These are phyloP conservation scores for Hortiboletus flavorubellus DNA, from an alignment of 768 basidiomycete species.

Conservation along the genomic window DNA sequence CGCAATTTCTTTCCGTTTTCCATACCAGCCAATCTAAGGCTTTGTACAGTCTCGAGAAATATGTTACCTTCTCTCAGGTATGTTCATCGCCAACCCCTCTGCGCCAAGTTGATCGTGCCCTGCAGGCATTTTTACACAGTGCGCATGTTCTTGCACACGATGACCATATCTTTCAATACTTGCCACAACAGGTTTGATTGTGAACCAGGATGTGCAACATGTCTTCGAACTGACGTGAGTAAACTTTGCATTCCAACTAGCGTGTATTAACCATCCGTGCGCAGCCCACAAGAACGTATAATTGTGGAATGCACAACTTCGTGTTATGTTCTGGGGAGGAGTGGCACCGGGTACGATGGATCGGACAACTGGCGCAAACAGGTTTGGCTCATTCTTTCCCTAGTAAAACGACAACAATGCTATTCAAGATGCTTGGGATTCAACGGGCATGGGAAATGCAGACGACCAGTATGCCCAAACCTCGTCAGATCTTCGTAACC, in stretches of 20 bases:
- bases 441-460: too few species aligned
- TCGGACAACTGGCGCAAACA: too few species aligned
- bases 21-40: slow-evolving; percentile 32
- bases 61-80: slow-evolving; percentile 29
- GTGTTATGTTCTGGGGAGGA: slow-evolving; percentile 49
- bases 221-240: slow-evolving; percentile 28
- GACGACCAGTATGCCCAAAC: too few species aligned
- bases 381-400: too few species aligned
- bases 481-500: slow-evolving; percentile 53
- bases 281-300: slow-evolving; percentile 45
- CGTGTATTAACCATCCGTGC: background rate
- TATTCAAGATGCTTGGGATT: too few species aligned
- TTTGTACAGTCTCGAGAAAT: slow-evolving; percentile 36
- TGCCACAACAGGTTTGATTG: slow-evolving; percentile 19
- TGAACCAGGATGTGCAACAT: slow-evolving; percentile 24
- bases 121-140: slow-evolving; percentile 25
- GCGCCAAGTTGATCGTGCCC: slow-evolving; percentile 28
- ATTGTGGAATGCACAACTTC: slow-evolving; percentile 60
- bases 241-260: slow-evolving; percentile 4
- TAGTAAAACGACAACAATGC: too few species aligned
- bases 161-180: background rate
- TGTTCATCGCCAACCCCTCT: slow-evolving; percentile 20
- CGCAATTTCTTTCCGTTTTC: slow-evolving; percentile 15
- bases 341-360: too few species aligned
- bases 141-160: background rate